Percentiles rank a stretch among this genome's conserved stretches.
Conservation (phyloP, 306 rosid species). For the Trifolium repens region DNA sequence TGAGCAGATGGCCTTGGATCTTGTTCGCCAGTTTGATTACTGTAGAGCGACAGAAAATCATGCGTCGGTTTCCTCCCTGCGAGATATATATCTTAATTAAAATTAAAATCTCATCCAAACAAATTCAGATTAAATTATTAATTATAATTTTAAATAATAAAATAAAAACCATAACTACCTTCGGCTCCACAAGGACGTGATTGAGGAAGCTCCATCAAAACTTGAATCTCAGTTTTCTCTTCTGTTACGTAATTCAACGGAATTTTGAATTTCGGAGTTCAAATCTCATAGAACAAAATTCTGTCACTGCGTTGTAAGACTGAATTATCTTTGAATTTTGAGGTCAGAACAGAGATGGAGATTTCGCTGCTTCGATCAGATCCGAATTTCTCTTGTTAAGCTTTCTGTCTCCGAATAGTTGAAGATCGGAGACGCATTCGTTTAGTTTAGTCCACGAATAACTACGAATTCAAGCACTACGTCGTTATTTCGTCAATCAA, state of each 20-base stretch:
- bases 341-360: neutral
- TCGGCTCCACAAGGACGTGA: constrained; percentile 71
- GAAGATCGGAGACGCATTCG: constrained; percentile 66
- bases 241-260: constrained; percentile 30
- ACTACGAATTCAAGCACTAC: constrained; percentile 15
- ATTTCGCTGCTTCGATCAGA: constrained; percentile 48
- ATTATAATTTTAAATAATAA: neutral
- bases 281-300: constrained; percentile 45
- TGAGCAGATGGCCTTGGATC: constrained; percentile 87
- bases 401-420: constrained; percentile 15
- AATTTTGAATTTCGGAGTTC: constrained; percentile 40
- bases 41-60: constrained; percentile 88
- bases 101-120: neutral
- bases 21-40: constrained; percentile 76
- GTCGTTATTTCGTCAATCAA: neutral
- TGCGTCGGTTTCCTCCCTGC: constrained; percentile 89
- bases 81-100: neutral
- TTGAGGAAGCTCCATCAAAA: constrained; percentile 90
- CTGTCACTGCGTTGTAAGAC: constrained; percentile 1
- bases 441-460: constrained; percentile 39
- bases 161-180: constrained; percentile 52
- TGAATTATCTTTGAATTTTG: constrained; percentile 36
- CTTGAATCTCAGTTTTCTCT: constrained; percentile 10
- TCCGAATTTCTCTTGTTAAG: constrained; percentile 41
- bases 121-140: neutral